Conservation (phyloP, 768 basidiomycete species). For the Gyrodon lividus region DNA sequence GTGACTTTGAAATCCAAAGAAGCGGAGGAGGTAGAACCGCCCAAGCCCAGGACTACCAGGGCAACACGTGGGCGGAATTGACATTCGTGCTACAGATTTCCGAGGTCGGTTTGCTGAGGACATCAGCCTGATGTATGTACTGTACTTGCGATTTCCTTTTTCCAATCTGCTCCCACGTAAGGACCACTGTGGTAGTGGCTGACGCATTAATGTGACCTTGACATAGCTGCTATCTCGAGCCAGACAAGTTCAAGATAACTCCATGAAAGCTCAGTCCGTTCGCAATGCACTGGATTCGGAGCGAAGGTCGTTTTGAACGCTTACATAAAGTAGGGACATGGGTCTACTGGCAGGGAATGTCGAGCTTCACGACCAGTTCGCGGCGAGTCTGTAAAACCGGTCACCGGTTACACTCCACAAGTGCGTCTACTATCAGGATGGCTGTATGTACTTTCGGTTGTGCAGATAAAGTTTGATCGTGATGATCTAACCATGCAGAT, state of each 20-base stretch:
- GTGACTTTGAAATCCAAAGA: not conserved
- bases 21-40: constrained; percentile 3
- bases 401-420: no score
- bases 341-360: no score
- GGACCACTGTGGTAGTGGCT: not conserved
- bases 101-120: not conserved
- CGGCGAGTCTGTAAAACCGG: no score
- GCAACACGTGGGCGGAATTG: constrained; percentile 3
- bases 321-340: no score
- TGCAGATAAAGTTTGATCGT: no score
- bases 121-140: not conserved
- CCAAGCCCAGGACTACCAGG: constrained; percentile 1
- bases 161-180: not conserved
- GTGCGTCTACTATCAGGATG: no score
- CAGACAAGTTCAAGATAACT: no score
- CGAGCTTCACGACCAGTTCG: no score
- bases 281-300: not conserved
- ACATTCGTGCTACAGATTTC: not conserved
- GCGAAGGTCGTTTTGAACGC: no score
- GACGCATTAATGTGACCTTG: not conserved
- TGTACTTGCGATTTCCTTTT: not conserved
- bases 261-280: no score
- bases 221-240: not conserved
- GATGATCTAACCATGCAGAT: no score
- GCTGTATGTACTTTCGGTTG: no score